Base-by-base conservation (phyloP, 2,329 filamentous ascomycete species). In the Diaporthe capsici region DNA sequence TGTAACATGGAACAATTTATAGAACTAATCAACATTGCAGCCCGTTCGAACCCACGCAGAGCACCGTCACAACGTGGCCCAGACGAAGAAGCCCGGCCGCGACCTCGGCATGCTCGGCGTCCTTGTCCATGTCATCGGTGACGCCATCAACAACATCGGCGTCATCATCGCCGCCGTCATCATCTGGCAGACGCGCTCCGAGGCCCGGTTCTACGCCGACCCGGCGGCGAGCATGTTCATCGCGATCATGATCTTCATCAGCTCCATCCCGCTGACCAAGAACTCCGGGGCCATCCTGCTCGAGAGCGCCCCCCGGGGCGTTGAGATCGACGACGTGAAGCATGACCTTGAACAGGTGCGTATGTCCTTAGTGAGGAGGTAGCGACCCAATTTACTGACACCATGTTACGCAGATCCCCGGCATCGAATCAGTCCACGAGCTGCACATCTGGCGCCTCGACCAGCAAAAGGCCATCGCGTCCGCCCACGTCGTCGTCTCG, bases 121-220 rank as follows among this genome's bases (percentile, higher is more conserved):
- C 1, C 80, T 95, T 15, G 83, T 94, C 20, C 94, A 96, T 79
- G 89, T 95, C 37, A 80, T 94, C 3, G 92, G 93, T 44, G 94
- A 96, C 80, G 92, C 93, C 7, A 87, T 93, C 77, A 95, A 95
- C 84, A 96, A 96, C 79, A 82, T 95, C 15, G 93, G 93, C 13
- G 93, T 96, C 76, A 94, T 95, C 67, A 85, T 92, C 49, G 90
- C 93, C 0, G 93, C 92, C 0, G 80, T 92, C 2, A 86, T 94
- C 44, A 93, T 95, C 81, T 95, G 93, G 93, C 86, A 92, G 74
- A 86, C 89, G 0, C 81, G 87, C 42, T 91, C 89, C 42, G 85
- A 89, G 1, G 86, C 83, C 4, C 87, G 92, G 47, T 94, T 89
- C 84, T 95, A 95, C 78, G 93, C 92, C 7, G 94, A 96, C 80